Conservation (phyloP, 2,329 filamentous ascomycete genomes). For the Fusarium mexicanum region DNA sequence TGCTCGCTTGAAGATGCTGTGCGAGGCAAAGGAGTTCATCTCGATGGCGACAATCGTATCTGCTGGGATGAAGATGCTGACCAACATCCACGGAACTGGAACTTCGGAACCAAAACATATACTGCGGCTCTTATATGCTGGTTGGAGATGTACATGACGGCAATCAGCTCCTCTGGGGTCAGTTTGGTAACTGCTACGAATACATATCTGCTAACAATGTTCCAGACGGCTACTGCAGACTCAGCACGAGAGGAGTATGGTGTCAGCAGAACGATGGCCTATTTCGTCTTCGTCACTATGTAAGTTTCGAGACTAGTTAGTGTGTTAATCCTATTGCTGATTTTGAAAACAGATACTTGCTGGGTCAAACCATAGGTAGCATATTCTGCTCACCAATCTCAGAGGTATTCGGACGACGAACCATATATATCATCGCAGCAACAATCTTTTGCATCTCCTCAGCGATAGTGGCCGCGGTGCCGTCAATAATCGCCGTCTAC, state of each 20-base stretch:
- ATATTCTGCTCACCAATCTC: neutral
- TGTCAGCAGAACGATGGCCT: neutral
- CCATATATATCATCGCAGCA: neutral
- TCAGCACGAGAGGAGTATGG: neutral
- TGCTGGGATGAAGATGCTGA: neutral
- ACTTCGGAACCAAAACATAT: neutral
- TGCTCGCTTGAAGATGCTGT: neutral
- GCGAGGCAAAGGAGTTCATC: neutral
- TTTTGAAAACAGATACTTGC: neutral
- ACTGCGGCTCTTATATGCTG: neutral
- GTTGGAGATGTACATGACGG: neutral
- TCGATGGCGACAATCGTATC: neutral
- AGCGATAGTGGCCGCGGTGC: neutral
- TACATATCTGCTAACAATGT: neutral
- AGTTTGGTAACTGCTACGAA: neutral
- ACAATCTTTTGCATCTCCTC: neutral
- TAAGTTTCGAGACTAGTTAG: fast-evolving
- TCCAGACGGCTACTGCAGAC: neutral
- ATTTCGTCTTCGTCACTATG: neutral
- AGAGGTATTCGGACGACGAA: neutral
- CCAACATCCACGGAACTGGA: neutral
- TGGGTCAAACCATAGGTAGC: neutral
- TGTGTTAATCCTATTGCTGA: fast-evolving
- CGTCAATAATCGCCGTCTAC: neutral
- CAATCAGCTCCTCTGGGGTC: neutral